Evolutionary conservation across 345 rosid genomes (phyloP).

Genomic region (Sonneratia alba): DNA sequence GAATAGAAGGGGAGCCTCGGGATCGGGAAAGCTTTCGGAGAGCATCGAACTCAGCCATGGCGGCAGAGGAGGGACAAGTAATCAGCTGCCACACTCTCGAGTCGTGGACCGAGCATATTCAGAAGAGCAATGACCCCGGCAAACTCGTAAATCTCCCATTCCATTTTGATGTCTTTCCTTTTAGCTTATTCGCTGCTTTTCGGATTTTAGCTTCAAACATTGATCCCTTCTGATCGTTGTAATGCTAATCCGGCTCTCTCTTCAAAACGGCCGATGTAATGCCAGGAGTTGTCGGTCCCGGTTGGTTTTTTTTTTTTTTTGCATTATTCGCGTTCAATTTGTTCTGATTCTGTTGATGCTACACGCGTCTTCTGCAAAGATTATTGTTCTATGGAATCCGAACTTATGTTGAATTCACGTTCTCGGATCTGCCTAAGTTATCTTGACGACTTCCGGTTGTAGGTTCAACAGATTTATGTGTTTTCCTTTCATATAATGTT

Average conservation of each 20-base stretch:
- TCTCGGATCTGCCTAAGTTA: neutral
- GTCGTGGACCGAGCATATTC: slow-evolving; percentile 52
- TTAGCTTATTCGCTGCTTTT: neutral
- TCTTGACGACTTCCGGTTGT: neutral
- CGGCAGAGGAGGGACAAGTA: slow-evolving; percentile 66
- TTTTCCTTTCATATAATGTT: neutral
- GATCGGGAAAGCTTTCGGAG: too few species aligned
- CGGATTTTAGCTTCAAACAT: neutral
- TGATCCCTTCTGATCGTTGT: neutral
- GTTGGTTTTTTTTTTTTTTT: neutral
- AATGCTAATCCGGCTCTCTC: neutral
- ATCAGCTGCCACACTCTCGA: slow-evolving; percentile 59
- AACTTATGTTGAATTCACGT: neutral
- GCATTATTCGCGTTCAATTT: neutral
- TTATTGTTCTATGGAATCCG: neutral
- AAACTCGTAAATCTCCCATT: slow-evolving; percentile 41
- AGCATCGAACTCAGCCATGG: slow-evolving; percentile 11
- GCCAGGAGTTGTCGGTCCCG: too few species aligned
- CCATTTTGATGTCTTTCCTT: neutral
- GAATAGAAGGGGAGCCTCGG: too few species aligned
- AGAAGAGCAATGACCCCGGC: slow-evolving; percentile 42
- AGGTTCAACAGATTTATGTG: neutral
- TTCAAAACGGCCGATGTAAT: neutral
- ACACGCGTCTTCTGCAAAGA: neutral
- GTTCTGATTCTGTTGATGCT: neutral